Conservation (phyloP, 805 yeast species). For the Pichia pseudocactophila region DNA sequence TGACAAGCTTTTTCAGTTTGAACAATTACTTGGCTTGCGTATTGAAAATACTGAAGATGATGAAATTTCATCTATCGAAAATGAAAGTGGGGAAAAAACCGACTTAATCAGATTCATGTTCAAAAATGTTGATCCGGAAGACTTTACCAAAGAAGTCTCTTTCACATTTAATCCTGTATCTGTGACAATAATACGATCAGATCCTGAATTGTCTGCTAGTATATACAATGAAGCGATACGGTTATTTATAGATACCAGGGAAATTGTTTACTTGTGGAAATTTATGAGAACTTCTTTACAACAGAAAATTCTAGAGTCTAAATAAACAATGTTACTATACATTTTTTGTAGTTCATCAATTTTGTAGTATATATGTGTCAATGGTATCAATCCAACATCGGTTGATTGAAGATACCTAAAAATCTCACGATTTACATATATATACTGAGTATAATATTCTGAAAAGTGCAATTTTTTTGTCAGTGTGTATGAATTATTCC, state of each 20-base stretch:
- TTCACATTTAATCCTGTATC: slow-evolving; percentile 34
- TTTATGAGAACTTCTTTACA: slow-evolving; percentile 24
- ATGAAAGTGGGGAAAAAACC: slow-evolving; percentile 26
- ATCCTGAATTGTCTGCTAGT: slow-evolving; percentile 27
- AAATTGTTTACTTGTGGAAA: slow-evolving; percentile 28
- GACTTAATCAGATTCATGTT: slow-evolving; percentile 33
- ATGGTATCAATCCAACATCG: no score
- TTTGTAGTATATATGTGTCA: not conserved
- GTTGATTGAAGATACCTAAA: no score
- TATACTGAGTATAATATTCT: no score
- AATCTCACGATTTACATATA: no score
- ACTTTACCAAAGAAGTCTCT: slow-evolving; percentile 35
- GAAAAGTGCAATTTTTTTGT: no score
- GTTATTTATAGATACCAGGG: slow-evolving; percentile 21
- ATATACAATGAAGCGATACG: slow-evolving; percentile 13
- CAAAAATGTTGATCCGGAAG: slow-evolving; percentile 37
- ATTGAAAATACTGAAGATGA: slow-evolving; percentile 27
- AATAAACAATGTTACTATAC: not conserved
- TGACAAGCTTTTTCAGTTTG: slow-evolving; percentile 36
- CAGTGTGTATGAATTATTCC: no score
- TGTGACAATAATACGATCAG: slow-evolving; percentile 27
- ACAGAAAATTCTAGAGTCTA: slow-evolving; percentile 5
- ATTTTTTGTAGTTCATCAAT: not conserved
- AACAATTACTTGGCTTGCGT: slow-evolving; percentile 37
- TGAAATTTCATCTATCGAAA: not conserved